Conservation (phyloP, 176 grass and related monocot species). For the Cocos nucifera region DNA sequence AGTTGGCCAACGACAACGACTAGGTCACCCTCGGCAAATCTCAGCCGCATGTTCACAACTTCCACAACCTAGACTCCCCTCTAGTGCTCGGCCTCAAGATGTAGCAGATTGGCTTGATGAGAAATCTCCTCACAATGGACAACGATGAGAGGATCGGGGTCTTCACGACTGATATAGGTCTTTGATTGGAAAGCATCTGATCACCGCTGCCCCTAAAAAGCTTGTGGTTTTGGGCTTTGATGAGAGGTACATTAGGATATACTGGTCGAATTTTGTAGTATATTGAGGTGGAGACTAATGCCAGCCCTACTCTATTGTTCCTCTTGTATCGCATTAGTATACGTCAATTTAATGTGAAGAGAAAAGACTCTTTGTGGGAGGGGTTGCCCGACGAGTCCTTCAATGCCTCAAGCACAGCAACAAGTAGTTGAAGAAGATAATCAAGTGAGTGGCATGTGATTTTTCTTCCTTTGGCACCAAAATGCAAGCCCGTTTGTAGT, state of each 20-base stretch:
- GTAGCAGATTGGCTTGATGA: constrained; percentile 45
- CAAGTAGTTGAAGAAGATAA: constrained; percentile 16
- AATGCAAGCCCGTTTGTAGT: too few relatives aligned
- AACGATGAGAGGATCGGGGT: constrained; percentile 59
- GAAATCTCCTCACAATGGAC: constrained; percentile 66
- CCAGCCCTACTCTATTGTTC: constrained; percentile 67
- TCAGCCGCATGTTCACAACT: constrained; percentile 27
- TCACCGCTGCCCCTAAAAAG: constrained; percentile 49
- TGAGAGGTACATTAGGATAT: constrained; percentile 61
- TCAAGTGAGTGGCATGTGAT: too few relatives aligned
- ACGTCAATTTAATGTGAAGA: constrained; percentile 95
- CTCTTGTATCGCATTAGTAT: constrained; percentile 79
- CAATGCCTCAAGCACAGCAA: constrained; percentile 33
- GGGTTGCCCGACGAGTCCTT: constrained; percentile 75
- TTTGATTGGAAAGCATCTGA: constrained; percentile 45
- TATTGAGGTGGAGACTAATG: constrained; percentile 69
- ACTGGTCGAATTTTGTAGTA: constrained; percentile 62
- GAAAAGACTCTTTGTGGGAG: constrained; percentile 64
- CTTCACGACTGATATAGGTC: constrained; percentile 37
- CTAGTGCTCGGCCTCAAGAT: constrained; percentile 63
- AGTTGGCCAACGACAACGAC: not conserved
- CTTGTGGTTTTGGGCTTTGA: constrained; percentile 81
- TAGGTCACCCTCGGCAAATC: constrained; percentile 33
- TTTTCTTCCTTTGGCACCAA: too few relatives aligned
- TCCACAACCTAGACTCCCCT: constrained; percentile 39